Evolutionary conservation across 2,329 filamentous ascomycete species (phyloP).

Genomic region (Didymella sp.): DNA sequence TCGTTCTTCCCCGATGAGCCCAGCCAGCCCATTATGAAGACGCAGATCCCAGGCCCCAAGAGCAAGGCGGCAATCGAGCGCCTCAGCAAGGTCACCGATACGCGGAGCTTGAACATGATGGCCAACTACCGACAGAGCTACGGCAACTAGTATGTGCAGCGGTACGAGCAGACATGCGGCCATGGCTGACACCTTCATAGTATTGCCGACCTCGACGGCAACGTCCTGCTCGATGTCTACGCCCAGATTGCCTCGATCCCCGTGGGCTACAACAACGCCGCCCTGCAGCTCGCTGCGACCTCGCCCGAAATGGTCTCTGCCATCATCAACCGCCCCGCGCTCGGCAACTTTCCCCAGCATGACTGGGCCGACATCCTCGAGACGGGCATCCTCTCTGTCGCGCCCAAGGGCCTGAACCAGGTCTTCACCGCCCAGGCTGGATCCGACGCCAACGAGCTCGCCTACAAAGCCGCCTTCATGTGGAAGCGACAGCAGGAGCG

Average conservation of each 20-base stretch:
- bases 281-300: constrained; percentile 71
- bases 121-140: constrained; percentile 48
- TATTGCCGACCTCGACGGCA: constrained; percentile 74
- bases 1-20: constrained; percentile 67
- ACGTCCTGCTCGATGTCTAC: constrained; percentile 77
- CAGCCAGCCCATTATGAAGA: constrained; percentile 60
- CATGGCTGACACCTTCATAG: background rate
- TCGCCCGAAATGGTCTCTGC: constrained; percentile 80
- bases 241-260: constrained; percentile 94
- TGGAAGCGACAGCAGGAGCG: constrained; percentile 83
- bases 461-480: constrained; percentile 96
- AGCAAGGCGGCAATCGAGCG: constrained; percentile 72
- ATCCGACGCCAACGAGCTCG: constrained; percentile 91
- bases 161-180: background rate
- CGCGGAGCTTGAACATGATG: constrained; percentile 75
- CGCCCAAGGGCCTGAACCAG: constrained; percentile 82
- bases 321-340: constrained; percentile 85
- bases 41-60: constrained; percentile 76
- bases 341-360: constrained; percentile 87
- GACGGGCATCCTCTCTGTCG: constrained; percentile 80
- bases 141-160: constrained; percentile 70
- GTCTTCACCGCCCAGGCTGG: constrained; percentile 91
- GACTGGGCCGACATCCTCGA: constrained; percentile 84
- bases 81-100: constrained; percentile 82
- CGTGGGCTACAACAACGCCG: constrained; percentile 89